phyloP scores from a whole-genome alignment of 1,284 basidiomycete genomes.

The Rhodotorula sp. region DNA sequence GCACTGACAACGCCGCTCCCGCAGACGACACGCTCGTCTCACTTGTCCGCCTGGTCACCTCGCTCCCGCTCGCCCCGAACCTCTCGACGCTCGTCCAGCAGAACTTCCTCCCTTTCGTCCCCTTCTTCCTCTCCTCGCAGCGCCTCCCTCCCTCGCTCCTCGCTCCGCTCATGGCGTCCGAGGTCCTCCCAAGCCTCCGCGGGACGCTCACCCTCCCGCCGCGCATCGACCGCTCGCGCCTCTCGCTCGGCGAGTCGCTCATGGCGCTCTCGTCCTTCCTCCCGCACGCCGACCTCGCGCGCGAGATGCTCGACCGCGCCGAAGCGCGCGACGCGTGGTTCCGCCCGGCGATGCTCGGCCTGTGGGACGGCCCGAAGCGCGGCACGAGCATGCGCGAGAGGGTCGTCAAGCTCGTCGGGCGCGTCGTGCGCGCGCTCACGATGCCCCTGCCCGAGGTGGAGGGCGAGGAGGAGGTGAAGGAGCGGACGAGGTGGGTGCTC shows the following conservation, averaged over 20 bases:
- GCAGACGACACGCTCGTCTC: constrained; percentile 15
- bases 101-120: constrained; percentile 36
- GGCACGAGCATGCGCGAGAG: constrained; percentile 11
- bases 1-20: background rate
- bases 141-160: constrained; percentile 8
- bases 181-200: constrained; percentile 9
- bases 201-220: constrained; percentile 14
- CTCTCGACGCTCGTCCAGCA: constrained; percentile 21
- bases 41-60: constrained; percentile 13
- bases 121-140: constrained; percentile 24
- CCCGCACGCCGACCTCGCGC: background rate
- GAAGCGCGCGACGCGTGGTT: constrained; percentile 24
- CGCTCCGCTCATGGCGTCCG: constrained; percentile 1
- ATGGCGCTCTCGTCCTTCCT: constrained; percentile 15
- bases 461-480: constrained; percentile 1
- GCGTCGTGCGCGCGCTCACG: constrained; percentile 12
- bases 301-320: background rate
- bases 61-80: background rate
- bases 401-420: constrained; percentile 17
- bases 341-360: background rate
- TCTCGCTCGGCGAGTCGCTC: constrained; percentile 21
- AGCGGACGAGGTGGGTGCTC: background rate
- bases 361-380: constrained; percentile 37
- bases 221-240: constrained; percentile 25
- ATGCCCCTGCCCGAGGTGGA: background rate